Evolutionary conservation across 495 filamentous ascomycete genomes (phyloP).

Genomic region (Elasticomyces elasticus): DNA sequence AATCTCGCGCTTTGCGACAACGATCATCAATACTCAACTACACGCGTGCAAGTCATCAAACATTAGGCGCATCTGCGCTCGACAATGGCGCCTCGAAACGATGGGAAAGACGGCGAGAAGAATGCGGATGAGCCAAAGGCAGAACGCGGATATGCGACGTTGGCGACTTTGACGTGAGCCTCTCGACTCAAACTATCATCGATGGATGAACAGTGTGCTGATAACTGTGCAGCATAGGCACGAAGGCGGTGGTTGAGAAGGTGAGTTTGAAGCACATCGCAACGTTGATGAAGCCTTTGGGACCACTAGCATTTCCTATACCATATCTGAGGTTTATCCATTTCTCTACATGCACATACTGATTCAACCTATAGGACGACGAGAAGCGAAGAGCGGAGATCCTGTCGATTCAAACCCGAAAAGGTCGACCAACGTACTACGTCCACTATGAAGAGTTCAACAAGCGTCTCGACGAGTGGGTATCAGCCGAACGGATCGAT

Average conservation of each 20-base stretch:
- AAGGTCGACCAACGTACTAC: conserved; percentile 77
- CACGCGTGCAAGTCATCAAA: not conserved
- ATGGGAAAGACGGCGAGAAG: conserved; percentile 12
- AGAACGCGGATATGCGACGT: conserved; percentile 16
- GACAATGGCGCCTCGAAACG: conserved; percentile 18
- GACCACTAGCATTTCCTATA: too few relatives aligned
- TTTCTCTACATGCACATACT: too few relatives aligned
- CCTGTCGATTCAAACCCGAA: conserved; percentile 72
- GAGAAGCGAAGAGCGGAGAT: conserved; percentile 87
- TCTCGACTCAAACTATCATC: not conserved
- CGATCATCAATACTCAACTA: not conserved
- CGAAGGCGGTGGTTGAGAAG: conserved; percentile 64
- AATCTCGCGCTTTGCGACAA: not conserved
- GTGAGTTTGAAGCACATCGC: conserved; percentile 30
- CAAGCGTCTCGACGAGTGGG: conserved; percentile 98
- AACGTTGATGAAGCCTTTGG: too few relatives aligned
- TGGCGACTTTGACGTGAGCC: conserved; percentile 30
- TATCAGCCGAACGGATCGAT: conserved; percentile 69
- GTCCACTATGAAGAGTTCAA: conserved; percentile 99
- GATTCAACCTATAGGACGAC: conserved; percentile 50
- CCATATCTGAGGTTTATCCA: too few relatives aligned
- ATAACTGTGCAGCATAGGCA: conserved; percentile 48
- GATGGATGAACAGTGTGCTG: conserved; percentile 1
- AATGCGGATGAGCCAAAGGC: conserved; percentile 12
- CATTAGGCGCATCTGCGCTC: not conserved